A percentile compares a stretch with the other conserved stretches of the same genome.
phyloP scores from a whole-genome alignment of 192 early-diverging fungal genomes.

The Coemansia sp. region DNA sequence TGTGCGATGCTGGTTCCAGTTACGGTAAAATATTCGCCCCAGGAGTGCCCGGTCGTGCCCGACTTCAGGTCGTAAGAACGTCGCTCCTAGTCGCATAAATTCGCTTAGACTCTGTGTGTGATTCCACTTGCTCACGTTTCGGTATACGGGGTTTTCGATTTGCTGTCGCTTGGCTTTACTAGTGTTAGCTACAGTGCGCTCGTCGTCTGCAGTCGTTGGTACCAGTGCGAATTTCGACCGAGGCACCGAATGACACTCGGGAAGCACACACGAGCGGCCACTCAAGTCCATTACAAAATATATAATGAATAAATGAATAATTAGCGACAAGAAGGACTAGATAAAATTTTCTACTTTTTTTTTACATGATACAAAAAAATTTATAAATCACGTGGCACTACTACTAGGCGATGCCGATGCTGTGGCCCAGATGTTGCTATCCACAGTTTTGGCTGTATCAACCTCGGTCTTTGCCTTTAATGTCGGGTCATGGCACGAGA shows the following conservation, averaged over 20 bases:
- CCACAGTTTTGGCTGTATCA: neutral
- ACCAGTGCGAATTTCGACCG: slow-evolving; percentile 25
- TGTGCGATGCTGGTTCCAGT: slow-evolving; percentile 44
- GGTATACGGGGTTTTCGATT: slow-evolving; percentile 37
- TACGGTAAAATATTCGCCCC: slow-evolving; percentile 42
- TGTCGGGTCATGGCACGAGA: slow-evolving; percentile 39
- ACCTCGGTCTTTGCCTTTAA: neutral
- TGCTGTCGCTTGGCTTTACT: slow-evolving; percentile 1
- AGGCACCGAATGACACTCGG: slow-evolving; percentile 39
- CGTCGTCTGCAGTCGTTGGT: neutral
- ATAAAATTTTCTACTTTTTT: neutral
- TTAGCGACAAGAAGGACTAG: neutral
- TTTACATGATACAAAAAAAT: neutral
- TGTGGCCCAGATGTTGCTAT: neutral
- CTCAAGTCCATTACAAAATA: neutral
- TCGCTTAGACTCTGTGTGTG: slow-evolving; percentile 21
- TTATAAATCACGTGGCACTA: neutral
- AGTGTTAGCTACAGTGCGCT: neutral
- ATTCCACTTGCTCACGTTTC: slow-evolving; percentile 24
- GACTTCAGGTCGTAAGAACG: slow-evolving; percentile 17
- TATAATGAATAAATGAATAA: neutral
- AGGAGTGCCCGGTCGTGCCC: slow-evolving; percentile 28
- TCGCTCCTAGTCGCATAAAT: neutral
- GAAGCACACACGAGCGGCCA: slow-evolving; percentile 12
- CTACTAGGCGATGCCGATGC: neutral